Evolutionary conservation across 441 rosid genomes (phyloP).

Genomic region (Caryocar brasiliense): DNA sequence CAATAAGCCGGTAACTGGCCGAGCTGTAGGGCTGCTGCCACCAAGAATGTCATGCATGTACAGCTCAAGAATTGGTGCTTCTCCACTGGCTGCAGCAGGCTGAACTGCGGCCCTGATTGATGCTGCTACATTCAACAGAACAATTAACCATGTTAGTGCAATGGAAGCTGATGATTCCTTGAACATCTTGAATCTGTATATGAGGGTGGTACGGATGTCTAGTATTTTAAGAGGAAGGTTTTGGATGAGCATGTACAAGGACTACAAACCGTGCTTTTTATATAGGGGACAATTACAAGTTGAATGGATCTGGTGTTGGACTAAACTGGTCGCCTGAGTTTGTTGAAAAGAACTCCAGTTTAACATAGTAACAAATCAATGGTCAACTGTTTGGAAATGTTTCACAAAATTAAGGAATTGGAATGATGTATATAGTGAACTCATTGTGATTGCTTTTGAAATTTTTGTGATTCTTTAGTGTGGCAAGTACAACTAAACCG

Average conservation of each 20-base stretch:
- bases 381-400: too few relatives aligned
- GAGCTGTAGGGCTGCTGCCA: slow-evolving; percentile 73
- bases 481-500: slow-evolving; percentile 11
- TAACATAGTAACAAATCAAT: too few relatives aligned
- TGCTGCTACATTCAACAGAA: slow-evolving; percentile 2
- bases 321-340: too few relatives aligned
- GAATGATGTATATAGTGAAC: too few relatives aligned
- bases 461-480: neutral
- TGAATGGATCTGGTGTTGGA: slow-evolving; percentile 28
- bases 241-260: slow-evolving; percentile 13
- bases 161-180: slow-evolving; percentile 21
- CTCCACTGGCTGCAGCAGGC: slow-evolving; percentile 24
- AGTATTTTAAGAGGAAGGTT: slow-evolving; percentile 2
- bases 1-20: slow-evolving; percentile 79
- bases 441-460: too few relatives aligned
- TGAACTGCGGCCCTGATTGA: slow-evolving; percentile 29
- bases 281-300: slow-evolving; percentile 7
- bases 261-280: slow-evolving; percentile 11
- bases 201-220: slow-evolving; percentile 3
- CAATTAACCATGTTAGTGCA: slow-evolving; percentile 17
- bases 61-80: slow-evolving; percentile 54
- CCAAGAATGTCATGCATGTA: slow-evolving; percentile 90
- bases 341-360: too few relatives aligned
- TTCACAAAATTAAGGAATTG: too few relatives aligned
- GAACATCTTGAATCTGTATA: slow-evolving; percentile 25